Conservation (phyloP, 2,329 filamentous ascomycete species). For the Samsoniella hepiali region DNA sequence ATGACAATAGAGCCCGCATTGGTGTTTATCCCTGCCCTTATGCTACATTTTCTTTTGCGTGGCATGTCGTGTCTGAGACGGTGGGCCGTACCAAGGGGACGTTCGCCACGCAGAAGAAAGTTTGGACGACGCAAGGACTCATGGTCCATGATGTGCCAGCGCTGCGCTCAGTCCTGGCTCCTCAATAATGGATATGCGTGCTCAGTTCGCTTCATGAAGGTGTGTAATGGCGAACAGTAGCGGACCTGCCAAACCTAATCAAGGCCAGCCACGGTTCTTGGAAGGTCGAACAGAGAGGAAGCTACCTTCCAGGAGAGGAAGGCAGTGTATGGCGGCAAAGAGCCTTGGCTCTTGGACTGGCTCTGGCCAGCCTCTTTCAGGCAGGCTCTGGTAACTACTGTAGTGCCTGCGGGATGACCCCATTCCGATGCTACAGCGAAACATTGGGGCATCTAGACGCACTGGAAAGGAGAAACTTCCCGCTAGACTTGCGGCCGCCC, state of each 20-base stretch:
- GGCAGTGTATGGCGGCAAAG: not conserved
- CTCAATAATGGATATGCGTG: not conserved
- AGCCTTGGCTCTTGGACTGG: not conserved
- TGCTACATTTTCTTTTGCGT: not conserved
- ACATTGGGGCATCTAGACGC: not conserved
- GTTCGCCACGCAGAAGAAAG: constrained; percentile 4
- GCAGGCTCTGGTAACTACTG: not conserved
- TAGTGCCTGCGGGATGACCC: not conserved
- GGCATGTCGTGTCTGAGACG: not conserved
- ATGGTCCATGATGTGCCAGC: not conserved
- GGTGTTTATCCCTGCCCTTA: constrained; percentile 6
- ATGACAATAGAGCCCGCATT: not conserved
- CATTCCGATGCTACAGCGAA: not conserved
- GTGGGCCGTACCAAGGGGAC: not conserved
- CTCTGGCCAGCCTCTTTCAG: constrained; percentile 4
- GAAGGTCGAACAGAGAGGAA: not conserved
- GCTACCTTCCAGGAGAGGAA: constrained; percentile 13
- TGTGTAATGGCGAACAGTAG: not conserved
- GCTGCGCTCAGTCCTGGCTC: not conserved
- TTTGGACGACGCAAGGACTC: constrained; percentile 9
- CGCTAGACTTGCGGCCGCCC: not conserved
- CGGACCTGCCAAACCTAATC: not conserved
- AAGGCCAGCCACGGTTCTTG: not conserved
- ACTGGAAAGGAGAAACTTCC: not conserved
- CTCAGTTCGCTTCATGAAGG: not conserved